A percentile compares a stretch with the other conserved stretches of the same genome.
These are phyloP conservation scores for Carex myosuroides DNA, from an alignment of 176 grass and related monocot genomes.

Conservation along the genomic window DNA sequence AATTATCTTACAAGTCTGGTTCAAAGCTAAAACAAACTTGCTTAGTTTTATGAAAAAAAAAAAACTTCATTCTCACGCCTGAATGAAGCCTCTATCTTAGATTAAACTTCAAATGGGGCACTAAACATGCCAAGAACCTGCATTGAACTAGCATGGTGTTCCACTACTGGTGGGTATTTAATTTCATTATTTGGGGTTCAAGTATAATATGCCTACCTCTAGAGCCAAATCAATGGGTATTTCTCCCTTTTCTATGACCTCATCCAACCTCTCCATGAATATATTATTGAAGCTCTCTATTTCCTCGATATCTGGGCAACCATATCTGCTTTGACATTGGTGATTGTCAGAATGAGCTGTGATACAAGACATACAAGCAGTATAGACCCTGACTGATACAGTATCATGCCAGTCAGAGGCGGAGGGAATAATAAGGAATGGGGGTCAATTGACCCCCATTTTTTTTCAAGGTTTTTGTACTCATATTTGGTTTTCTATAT, in stretches of 20 bases:
- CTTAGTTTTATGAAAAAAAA: not conserved
- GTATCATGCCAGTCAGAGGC: not conserved
- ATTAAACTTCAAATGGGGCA: not conserved
- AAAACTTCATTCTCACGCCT: not conserved
- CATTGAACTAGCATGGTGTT: not conserved
- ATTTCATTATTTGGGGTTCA: not conserved
- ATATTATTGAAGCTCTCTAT: conserved; percentile 75
- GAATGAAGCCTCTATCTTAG: not conserved
- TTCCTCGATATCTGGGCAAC: conserved; percentile 69
- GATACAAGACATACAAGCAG: not conserved
- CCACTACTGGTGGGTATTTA: not conserved
- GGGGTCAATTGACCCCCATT: not conserved
- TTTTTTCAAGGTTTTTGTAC: no score
- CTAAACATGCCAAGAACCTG: not conserved
- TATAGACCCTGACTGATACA: not conserved
- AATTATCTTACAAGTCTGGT: not conserved
- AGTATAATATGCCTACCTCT: conserved; percentile 37
- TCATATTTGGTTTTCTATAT: no score
- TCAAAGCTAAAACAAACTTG: not conserved
- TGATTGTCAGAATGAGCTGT: not conserved
- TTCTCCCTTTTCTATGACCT: conserved; percentile 54
- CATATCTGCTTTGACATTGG: conserved; percentile 38
- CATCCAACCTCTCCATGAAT: conserved; percentile 70
- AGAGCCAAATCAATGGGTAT: conserved; percentile 77
- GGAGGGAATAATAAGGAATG: no score